A percentile compares a stretch with the other conserved stretches of the same genome.
Evolutionary conservation across 73 alveolate species (phyloP).

Genomic region (Tetrahymena borealis): DNA sequence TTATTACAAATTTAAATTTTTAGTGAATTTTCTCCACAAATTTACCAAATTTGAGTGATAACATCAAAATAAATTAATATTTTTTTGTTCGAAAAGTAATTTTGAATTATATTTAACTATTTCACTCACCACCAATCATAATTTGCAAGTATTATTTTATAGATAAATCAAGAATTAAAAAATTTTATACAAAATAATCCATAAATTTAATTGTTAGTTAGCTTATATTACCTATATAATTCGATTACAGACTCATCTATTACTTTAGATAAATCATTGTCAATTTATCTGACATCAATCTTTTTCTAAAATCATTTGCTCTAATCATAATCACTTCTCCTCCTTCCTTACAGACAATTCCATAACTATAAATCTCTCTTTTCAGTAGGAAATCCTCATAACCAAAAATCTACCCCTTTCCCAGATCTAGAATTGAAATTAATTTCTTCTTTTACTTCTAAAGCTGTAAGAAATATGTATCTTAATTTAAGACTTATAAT

Average conservation of each 20-base stretch:
- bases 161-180: too few relatives aligned
- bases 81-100: too few relatives aligned
- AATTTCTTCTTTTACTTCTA: not conserved
- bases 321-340: not conserved
- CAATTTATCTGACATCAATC: not conserved
- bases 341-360: not conserved
- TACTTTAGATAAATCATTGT: not conserved
- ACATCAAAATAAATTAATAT: too few relatives aligned
- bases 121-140: too few relatives aligned
- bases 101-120: too few relatives aligned
- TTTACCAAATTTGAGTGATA: too few relatives aligned
- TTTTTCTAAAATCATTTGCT: not conserved
- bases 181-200: too few relatives aligned
- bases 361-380: not conserved
- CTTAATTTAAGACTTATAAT: not conserved
- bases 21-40: too few relatives aligned
- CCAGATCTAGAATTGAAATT: not conserved
- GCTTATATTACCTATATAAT: not conserved
- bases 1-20: too few relatives aligned
- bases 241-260: not conserved
- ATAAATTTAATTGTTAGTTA: too few relatives aligned
- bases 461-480: not conserved
- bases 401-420: not conserved
- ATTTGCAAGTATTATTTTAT: too few relatives aligned
- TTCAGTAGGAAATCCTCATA: not conserved